These are phyloP conservation scores for Acer negundo DNA, from an alignment of 345 rosid species.

Conservation along the genomic window DNA sequence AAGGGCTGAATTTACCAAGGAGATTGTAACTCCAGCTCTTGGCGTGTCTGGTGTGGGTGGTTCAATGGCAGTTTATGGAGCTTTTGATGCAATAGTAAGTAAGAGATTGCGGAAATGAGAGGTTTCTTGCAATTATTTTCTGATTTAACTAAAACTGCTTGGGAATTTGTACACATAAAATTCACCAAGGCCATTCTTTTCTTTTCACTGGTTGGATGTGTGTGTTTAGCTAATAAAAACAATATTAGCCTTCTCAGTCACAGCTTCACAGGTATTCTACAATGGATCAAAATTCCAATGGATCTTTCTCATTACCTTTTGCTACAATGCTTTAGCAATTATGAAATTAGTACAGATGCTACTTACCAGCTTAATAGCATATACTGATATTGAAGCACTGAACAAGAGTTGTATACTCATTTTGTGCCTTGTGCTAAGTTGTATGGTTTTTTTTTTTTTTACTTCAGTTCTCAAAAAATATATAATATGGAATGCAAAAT, in stretches of 20 bases:
- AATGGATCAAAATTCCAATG: not conserved
- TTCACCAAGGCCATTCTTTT: not conserved
- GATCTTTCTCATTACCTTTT: not conserved
- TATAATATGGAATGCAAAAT: not conserved
- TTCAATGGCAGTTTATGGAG: constrained; percentile 93
- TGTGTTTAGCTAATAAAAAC: not conserved
- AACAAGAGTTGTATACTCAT: not conserved
- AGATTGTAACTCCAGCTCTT: constrained; percentile 73
- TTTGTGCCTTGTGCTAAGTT: not conserved
- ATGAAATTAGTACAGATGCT: not conserved
- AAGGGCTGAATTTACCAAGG: constrained; percentile 95
- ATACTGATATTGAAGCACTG: not conserved
- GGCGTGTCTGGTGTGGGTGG: constrained; percentile 90
- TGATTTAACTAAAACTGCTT: not conserved
- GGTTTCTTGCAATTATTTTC: not conserved
- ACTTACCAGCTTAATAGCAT: not conserved
- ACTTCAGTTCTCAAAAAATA: not conserved
- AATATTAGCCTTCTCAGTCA: not conserved
- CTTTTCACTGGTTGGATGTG: not conserved
- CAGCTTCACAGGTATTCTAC: not conserved
- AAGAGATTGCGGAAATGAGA: constrained; percentile 9
- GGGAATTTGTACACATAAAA: not conserved
- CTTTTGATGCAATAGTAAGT: constrained; percentile 87
- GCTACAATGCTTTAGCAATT: not conserved
- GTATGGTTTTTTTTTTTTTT: not conserved